Conservation (phyloP, 2,329 filamentous ascomycete genomes). For the Monilinia fructigena region DNA sequence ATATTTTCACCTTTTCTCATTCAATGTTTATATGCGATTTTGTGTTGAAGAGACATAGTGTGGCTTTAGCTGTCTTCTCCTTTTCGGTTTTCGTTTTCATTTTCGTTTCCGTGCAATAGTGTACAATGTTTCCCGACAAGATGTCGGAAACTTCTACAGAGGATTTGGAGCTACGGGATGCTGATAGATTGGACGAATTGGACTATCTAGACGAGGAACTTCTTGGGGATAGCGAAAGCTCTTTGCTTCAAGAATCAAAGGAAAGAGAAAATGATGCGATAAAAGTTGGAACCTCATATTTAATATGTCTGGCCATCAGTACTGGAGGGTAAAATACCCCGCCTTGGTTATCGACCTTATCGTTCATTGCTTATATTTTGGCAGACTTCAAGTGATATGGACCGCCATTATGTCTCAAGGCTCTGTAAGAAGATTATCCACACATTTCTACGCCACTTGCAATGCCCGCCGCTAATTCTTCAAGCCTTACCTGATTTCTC, state of each 20-base stretch:
- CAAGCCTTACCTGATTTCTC: slow-evolving; percentile 41
- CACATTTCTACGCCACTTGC: not conserved
- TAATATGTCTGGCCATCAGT: slow-evolving; percentile 20
- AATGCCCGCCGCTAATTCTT: slow-evolving; percentile 4
- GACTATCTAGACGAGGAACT: slow-evolving; percentile 7
- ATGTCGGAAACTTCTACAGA: not conserved
- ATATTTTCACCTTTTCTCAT: too few relatives aligned
- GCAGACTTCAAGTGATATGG: slow-evolving; percentile 25
- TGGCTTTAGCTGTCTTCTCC: slow-evolving; percentile 6
- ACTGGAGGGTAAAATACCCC: slow-evolving; percentile 20
- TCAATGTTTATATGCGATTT: not conserved
- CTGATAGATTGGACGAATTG: not conserved
- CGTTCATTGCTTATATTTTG: slow-evolving; percentile 6
- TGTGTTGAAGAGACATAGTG: not conserved
- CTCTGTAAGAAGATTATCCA: slow-evolving; percentile 18
- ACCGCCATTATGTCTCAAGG: slow-evolving; percentile 25
- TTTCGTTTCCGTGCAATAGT: not conserved
- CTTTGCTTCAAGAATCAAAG: slow-evolving; percentile 11
- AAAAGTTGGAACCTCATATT: slow-evolving; percentile 7
- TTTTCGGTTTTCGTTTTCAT: not conserved
- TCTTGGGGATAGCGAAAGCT: slow-evolving; percentile 6
- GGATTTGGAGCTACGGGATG: not conserved
- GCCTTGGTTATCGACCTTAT: not conserved
- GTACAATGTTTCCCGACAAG: slow-evolving; percentile 1
- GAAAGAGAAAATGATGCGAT: not conserved